Conservation (phyloP, 495 filamentous ascomycete species). For the Bathelium albidoporum region DNA sequence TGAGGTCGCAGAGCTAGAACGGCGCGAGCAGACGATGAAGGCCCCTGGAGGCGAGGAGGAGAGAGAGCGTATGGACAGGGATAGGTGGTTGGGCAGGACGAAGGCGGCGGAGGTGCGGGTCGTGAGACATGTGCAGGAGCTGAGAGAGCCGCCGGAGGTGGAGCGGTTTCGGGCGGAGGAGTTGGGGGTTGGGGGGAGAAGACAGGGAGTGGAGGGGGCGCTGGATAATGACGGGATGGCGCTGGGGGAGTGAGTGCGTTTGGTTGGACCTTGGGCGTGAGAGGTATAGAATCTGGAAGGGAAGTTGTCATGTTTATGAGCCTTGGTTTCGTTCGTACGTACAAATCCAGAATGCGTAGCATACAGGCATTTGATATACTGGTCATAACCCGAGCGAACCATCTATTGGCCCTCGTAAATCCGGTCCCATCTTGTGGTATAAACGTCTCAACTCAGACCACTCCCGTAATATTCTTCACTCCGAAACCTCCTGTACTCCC, state of each 20-base stretch:
- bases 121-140: constrained; percentile 55
- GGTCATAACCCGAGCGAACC: not conserved
- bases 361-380: not conserved
- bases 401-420: not conserved
- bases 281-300: too few species aligned
- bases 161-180: constrained; percentile 44
- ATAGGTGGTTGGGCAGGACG: constrained; percentile 52
- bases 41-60: constrained; percentile 26
- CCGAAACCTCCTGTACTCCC: constrained; percentile 71
- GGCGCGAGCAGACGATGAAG: constrained; percentile 20
- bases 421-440: not conserved
- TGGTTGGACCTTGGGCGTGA: too few species aligned
- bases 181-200: constrained; percentile 30
- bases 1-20: constrained; percentile 36
- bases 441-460: not conserved
- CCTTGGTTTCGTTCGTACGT: too few species aligned
- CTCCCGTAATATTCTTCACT: not conserved
- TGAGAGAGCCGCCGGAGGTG: constrained; percentile 50
- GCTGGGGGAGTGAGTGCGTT: too few species aligned
- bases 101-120: constrained; percentile 75
- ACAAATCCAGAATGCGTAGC: too few species aligned
- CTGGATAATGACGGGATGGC: too few species aligned
- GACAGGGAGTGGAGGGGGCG: not conserved
- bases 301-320: too few species aligned
- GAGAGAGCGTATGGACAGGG: constrained; percentile 47